Evolutionary conservation across 352 stramenopile genomes (phyloP).

Genomic region (Globisporangium lucens): DNA sequence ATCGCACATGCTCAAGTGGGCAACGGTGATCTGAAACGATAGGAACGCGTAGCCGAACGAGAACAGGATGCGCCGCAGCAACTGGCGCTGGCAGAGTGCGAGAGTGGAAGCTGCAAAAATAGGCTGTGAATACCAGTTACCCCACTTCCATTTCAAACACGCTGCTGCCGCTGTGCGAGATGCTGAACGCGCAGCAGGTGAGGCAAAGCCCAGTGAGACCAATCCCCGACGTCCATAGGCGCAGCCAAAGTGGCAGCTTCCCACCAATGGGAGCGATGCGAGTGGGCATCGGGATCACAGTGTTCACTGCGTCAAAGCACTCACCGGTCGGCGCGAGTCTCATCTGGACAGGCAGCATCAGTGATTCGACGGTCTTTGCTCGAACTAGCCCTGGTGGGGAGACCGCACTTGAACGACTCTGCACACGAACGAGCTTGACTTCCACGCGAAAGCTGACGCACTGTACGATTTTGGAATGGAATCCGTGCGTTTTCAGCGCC

Average conservation of each 20-base stretch:
- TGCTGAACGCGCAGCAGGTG: not conserved
- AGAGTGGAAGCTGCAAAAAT: not conserved
- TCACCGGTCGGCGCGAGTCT: not conserved
- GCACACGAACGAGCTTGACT: slow-evolving; percentile 8
- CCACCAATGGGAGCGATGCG: not conserved
- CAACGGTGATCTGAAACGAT: slow-evolving; percentile 15
- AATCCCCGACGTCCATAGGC: not conserved
- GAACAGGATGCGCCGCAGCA: slow-evolving; percentile 10
- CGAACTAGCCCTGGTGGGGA: not conserved
- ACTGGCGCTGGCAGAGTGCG: slow-evolving; percentile 6
- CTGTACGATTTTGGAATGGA: slow-evolving; percentile 1
- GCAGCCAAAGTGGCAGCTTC: not conserved
- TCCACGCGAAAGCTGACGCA: not conserved
- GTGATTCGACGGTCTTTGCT: not conserved
- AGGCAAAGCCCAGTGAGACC: not conserved
- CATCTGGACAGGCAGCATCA: not conserved
- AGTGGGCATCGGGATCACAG: not conserved
- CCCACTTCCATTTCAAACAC: not conserved
- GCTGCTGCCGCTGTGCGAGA: not conserved
- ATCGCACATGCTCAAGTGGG: slow-evolving; percentile 17
- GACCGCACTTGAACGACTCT: not conserved
- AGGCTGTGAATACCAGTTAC: not conserved
- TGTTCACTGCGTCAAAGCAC: slow-evolving; percentile 1
- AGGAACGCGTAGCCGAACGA: slow-evolving; percentile 24
- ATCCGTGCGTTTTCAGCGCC: not conserved